Evolutionary conservation across 257 asterid genomes (phyloP), one percentile per base, ranked within the genome.

Genomic region (Przewalskia tangutica): DNA sequence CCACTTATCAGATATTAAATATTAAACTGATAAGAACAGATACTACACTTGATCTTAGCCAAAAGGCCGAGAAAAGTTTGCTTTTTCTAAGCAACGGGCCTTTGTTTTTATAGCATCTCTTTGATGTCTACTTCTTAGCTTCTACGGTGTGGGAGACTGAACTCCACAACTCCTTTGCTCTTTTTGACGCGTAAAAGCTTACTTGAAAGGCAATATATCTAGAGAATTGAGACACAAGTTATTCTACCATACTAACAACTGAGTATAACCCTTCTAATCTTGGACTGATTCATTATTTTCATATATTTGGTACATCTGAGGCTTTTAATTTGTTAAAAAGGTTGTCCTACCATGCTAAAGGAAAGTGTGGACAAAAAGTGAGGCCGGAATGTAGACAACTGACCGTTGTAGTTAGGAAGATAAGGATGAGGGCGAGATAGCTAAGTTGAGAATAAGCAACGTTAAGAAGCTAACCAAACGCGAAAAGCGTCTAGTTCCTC

Each of bases 341-440:
- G 88, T 17, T 91, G 75, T 84, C 91, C 8, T 89, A 88, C 86
- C 98, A 94, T 79, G 93, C 89, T 16, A 94, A 84, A 82, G 97
- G 97, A 18, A 90, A 84, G 85, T 42, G 85, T 7, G 98, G 98
- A 8, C 70, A 90, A 81, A 90, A 60, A 88, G 90, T 85, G 80
- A 91, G 92, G 83, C 88, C 98, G 36, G 92, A 90, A 88, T 93
- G 97, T 83, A 89, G 97, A 27, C 32, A 27, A 83, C 89, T 94
- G 86, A 94, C 97, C 0, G 97, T 93, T 38, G 97, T 95, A 38
- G 50, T 95, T 5, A 89, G 98, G 83, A 97, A 95, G 89, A 91
- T 91, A 73, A 90, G 67, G 98, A 93, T 87, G 98, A 93, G 88
- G 32, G 1, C 32, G 32, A 27, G 32, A 27, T 27, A 27, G 32